Evolutionary conservation across 1,284 basidiomycete genomes (phyloP), one percentile per base, ranked within the genome.

Genomic region (Austroboletus novae-zelandiae): DNA sequence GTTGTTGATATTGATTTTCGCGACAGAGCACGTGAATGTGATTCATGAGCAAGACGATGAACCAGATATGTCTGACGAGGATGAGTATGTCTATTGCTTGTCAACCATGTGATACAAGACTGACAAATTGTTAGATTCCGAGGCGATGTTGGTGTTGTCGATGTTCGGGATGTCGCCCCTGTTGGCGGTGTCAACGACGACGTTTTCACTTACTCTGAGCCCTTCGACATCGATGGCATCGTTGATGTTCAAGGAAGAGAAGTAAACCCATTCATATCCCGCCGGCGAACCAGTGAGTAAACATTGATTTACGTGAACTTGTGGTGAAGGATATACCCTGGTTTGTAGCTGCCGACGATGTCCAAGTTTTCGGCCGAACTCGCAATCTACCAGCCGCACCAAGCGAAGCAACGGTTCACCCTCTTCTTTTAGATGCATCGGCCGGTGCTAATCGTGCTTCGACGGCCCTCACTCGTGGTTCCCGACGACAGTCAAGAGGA

Each of bases 341-440:
- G 56, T 41, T 50, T 47, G 15, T 51, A 76, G 71, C 60, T 51
- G 77, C 80, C 37, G 82, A 84, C 39, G 78, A 78, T 52, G 55
- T 79, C 20, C 79, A 81, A 40, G 72, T 86, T 30, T 86, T 89
- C 58, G 85, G 85, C 30, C 75, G 84, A 47, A 62, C 77, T 36
- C 75, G 86, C 55, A 78, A 75, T 55, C 64, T 67, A 4, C 69
- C 74, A 35, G 62, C 74, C 7, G 71, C 78, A 14, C 75, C 76
- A 15, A 74, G 79, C 25, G 87, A 91, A 60, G 74, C 81, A 37
- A 83, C 84, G 13, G 86, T 86, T 1, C 94, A 97, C 65, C 94
- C 94, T 4, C 74, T 97, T 10, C 79, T 97, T 11, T 65, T 90
- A 31, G 89, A 96, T 57, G 75, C 74, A 20, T 67, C 73, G 0